Conservation (phyloP, 495 filamentous ascomycete genomes). For the Amphirosellinia nigrospora region DNA sequence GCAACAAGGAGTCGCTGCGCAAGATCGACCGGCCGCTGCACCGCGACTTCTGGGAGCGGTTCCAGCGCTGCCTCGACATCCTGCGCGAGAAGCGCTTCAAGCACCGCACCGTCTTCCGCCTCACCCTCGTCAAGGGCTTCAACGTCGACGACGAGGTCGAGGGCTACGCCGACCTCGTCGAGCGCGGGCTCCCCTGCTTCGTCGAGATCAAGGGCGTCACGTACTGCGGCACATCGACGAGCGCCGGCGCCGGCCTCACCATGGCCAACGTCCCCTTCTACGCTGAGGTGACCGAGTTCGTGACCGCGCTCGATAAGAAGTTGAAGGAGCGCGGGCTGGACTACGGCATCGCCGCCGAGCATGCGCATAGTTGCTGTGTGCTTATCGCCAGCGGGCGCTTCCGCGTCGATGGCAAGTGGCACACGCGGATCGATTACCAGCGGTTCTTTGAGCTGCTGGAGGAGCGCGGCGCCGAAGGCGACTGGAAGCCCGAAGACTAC, state of each 20-base stretch:
- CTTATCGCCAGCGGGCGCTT: constrained; percentile 83
- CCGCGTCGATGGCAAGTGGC: constrained; percentile 75
- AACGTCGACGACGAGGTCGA: constrained; percentile 92
- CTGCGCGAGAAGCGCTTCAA: constrained; percentile 77
- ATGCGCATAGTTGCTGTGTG: constrained; percentile 91
- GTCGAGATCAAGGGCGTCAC: constrained; percentile 97
- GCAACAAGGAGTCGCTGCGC: constrained; percentile 83
- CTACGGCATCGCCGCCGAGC: constrained; percentile 94
- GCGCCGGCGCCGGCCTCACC: constrained; percentile 78
- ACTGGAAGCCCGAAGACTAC: constrained; percentile 89
- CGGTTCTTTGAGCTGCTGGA: constrained; percentile 87
- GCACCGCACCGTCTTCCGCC: constrained; percentile 92
- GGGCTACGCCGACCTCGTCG: constrained; percentile 89
- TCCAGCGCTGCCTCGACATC: constrained; percentile 88
- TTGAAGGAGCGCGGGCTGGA: constrained; percentile 69
- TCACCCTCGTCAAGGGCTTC: constrained; percentile 93
- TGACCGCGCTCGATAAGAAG: constrained; percentile 69
- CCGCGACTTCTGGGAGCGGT: constrained; percentile 96
- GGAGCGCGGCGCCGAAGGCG: constrained; percentile 64
- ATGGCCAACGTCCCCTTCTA: constrained; percentile 98
- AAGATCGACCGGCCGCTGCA: constrained; percentile 91
- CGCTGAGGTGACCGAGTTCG: constrained; percentile 82
- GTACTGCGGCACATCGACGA: constrained; percentile 89
- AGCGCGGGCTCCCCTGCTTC: constrained; percentile 83
- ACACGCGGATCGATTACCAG: constrained; percentile 88